Percentiles rank a stretch among this genome's conserved stretches.
phyloP scores from a whole-genome alignment of 768 basidiomycete species.

The Sarcodon sp. region DNA sequence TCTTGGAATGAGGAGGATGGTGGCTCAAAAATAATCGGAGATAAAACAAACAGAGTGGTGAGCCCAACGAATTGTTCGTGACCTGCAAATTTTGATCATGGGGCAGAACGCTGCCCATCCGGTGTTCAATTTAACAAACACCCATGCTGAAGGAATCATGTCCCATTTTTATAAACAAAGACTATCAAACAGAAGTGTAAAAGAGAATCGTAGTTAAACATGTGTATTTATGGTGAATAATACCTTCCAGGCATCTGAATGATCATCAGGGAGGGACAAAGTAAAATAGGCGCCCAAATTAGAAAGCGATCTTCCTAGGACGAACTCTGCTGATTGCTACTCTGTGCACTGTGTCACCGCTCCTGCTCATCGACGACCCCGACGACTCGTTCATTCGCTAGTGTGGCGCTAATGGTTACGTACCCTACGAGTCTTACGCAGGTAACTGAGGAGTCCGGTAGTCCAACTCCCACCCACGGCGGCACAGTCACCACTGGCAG shows the following conservation, averaged over 20 bases:
- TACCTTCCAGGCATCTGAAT: too few species aligned
- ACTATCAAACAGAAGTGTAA: conserved; percentile 16
- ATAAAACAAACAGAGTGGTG: conserved; percentile 49
- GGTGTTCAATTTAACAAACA: conserved; percentile 60
- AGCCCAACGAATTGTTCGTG: conserved; percentile 11
- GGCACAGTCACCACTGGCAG: conserved; percentile 36
- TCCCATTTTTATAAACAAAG: conserved; percentile 59
- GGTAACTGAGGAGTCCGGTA: conserved; percentile 16
- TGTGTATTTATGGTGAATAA: too few species aligned
- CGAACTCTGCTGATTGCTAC: not conserved
- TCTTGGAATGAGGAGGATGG: conserved; percentile 62
- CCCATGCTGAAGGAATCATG: conserved; percentile 57
- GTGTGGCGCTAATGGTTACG: conserved; percentile 20
- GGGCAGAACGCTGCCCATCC: conserved; percentile 73
- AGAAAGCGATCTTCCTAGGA: not conserved
- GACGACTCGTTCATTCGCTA: not conserved
- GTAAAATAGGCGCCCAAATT: too few species aligned
- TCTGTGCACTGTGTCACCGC: not conserved
- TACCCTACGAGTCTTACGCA: conserved; percentile 26
- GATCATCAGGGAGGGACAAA: too few species aligned
- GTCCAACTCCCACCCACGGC: conserved; percentile 36
- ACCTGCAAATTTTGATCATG: not conserved
- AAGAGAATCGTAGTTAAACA: too few species aligned
- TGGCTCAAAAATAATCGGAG: conserved; percentile 42
- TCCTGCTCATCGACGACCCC: not conserved